These are phyloP conservation scores for Fomitopsis palustris DNA, from an alignment of 1,284 basidiomycete species.

Conservation along the genomic window DNA sequence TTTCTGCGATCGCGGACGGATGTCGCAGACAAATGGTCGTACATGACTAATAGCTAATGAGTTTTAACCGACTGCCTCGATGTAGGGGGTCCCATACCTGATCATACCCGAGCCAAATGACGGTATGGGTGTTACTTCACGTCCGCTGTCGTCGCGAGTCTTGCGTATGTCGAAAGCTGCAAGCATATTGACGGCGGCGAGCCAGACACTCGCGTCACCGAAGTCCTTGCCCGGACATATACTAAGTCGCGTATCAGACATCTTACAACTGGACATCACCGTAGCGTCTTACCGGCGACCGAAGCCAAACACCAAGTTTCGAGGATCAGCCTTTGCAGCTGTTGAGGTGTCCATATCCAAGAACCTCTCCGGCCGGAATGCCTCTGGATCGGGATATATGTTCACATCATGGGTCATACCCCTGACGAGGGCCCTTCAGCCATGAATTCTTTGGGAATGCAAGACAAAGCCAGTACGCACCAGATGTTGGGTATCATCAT, in stretches of 20 bases:
- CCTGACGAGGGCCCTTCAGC: constrained; percentile 7
- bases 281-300: constrained; percentile 6
- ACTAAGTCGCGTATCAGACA: neutral
- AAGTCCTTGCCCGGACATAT: constrained; percentile 15
- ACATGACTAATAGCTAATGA: neutral
- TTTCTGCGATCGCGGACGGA: neutral
- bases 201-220: constrained; percentile 15
- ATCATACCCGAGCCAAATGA: constrained; percentile 1
- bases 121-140: constrained; percentile 6
- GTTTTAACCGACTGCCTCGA: too few relatives aligned
- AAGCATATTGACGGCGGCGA: constrained; percentile 13
- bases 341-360: constrained; percentile 17
- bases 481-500: constrained; percentile 47
- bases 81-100: neutral
- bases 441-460: too few relatives aligned
- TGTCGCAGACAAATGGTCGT: neutral
- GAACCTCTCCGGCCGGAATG: constrained; percentile 8
- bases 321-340: neutral
- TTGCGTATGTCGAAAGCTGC: constrained; percentile 14
- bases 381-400: constrained; percentile 14
- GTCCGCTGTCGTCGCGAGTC: constrained; percentile 8
- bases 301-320: constrained; percentile 13
- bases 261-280: neutral
- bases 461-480: constrained; percentile 18
- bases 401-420: constrained; percentile 17